Evolutionary conservation across 495 filamentous ascomycete genomes (phyloP), one percentile per base, ranked within the genome.

Genomic region (Aspergillus sclerotioniger): DNA sequence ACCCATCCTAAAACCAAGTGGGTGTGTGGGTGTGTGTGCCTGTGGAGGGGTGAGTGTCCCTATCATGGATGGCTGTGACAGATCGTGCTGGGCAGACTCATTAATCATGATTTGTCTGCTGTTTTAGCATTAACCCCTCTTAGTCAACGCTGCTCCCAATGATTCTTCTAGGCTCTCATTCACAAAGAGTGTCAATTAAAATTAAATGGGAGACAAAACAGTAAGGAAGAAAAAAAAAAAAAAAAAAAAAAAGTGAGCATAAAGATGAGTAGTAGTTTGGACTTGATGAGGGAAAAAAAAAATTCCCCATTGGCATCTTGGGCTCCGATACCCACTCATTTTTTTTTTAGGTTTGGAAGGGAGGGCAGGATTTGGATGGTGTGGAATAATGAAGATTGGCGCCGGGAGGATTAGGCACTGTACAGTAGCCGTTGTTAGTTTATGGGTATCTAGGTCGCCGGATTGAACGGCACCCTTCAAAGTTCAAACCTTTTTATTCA

Each of bases 341-440:
- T 51, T 32, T 51, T 32, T 20, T 59, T 62, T 59, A 62, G 61
- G 61, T 63, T 63, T 52, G 53, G 51, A 48, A 16, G 53, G 39
- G 53, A 55, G 44, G 47, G 39, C 47, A 54, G 35, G 39, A 49
- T 41, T 53, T 58, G 56, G 62, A 54, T 56, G 60, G 56, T 53
- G 48, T 62, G 60, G 56, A 62, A 59, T 55, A 55, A 64, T 60
- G 58, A 64, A 64, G 58, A 64, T 64, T 64, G 62, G 62, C 62
- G 61, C 57, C 61, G 57, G 61, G 61, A 63, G 61, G 61, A 63
- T 60, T 57, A 63, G 61, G 57, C 61, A 63, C 54, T 28, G 35
- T 56, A 63, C 47, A 57, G 56, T 52, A 56, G 56, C 46, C 45
- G 56, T 59, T 47, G 45, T 28, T 31, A 39, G 48, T 59, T 43